Percentiles rank a stretch among this genome's conserved stretches.
Conservation (phyloP, 305 asterid genomes). For the Fraxinus platypoda region DNA sequence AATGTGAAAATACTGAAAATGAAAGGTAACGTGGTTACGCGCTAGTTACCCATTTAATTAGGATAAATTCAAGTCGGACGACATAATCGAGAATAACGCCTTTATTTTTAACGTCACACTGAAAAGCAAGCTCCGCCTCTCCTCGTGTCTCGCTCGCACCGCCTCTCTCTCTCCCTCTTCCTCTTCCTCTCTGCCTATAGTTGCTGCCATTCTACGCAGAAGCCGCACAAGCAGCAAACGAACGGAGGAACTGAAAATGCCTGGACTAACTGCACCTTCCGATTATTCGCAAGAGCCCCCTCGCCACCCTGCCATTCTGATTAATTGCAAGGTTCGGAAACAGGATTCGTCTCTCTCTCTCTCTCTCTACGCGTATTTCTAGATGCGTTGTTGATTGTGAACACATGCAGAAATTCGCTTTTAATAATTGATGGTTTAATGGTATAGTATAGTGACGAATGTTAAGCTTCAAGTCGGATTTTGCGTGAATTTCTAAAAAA, state of each 20-base stretch:
- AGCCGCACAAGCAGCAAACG: not conserved
- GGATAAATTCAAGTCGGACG: no score
- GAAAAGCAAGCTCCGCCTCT: not conserved
- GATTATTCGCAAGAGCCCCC: conserved; percentile 74
- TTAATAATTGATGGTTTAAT: not conserved
- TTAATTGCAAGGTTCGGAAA: conserved; percentile 68
- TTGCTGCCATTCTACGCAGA: not conserved
- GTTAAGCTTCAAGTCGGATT: not conserved
- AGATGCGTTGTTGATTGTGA: not conserved
- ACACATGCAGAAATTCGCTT: not conserved
- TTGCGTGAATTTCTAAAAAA: not conserved
- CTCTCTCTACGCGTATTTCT: not conserved
- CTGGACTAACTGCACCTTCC: conserved; percentile 72
- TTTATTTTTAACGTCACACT: not conserved
- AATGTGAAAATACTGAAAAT: no score
- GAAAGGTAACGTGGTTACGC: no score
- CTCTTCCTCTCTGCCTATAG: not conserved
- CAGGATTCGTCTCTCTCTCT: not conserved
- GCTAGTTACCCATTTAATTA: no score
- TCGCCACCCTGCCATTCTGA: conserved; percentile 67
- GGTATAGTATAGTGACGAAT: not conserved
- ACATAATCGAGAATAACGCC: no score
- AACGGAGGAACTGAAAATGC: conserved; percentile 22
- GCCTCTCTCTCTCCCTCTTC: not conserved
- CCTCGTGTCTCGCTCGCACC: not conserved